Conservation (phyloP, 1,284 basidiomycete species). For the Phylloporus gajari region DNA sequence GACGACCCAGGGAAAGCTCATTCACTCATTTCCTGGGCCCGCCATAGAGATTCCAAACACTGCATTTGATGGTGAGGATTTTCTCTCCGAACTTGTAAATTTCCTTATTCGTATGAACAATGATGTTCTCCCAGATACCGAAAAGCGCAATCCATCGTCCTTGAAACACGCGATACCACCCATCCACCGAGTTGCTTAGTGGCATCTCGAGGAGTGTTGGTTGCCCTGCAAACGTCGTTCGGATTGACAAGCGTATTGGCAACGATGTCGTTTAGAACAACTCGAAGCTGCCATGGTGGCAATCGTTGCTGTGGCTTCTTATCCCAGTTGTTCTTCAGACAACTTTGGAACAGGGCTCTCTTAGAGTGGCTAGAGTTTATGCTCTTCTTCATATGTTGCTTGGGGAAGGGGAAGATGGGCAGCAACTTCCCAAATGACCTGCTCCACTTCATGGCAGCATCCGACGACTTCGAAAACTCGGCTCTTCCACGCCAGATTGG, state of each 20-base stretch:
- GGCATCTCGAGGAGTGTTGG: conserved; percentile 45
- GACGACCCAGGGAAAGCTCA: conserved; percentile 42
- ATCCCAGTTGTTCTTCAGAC: conserved; percentile 52
- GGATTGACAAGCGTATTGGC: conserved; percentile 45
- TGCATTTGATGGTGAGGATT: conserved; percentile 30
- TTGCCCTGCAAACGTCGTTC: conserved; percentile 26
- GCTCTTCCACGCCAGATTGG: conserved; percentile 11
- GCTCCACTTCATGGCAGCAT: too few relatives aligned
- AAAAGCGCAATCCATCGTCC: too few relatives aligned
- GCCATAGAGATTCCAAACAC: conserved; percentile 36
- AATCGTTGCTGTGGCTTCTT: conserved; percentile 49
- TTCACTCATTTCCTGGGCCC: conserved; percentile 48
- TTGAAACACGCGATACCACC: conserved; percentile 45
- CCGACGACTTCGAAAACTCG: conserved; percentile 49
- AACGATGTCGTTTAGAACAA: conserved; percentile 42
- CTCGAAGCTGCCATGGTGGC: conserved; percentile 40
- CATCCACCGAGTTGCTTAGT: conserved; percentile 44
- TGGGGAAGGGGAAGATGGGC: too few relatives aligned
- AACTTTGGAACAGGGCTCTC: too few relatives aligned
- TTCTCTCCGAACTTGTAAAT: conserved; percentile 39
- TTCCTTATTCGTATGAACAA: conserved; percentile 42
- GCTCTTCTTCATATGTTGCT: too few relatives aligned
- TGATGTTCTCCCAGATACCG: too few relatives aligned
- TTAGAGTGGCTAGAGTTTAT: too few relatives aligned
- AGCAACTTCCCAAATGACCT: too few relatives aligned